Conservation (phyloP, 805 yeast genomes). For the Candida adriatica region DNA sequence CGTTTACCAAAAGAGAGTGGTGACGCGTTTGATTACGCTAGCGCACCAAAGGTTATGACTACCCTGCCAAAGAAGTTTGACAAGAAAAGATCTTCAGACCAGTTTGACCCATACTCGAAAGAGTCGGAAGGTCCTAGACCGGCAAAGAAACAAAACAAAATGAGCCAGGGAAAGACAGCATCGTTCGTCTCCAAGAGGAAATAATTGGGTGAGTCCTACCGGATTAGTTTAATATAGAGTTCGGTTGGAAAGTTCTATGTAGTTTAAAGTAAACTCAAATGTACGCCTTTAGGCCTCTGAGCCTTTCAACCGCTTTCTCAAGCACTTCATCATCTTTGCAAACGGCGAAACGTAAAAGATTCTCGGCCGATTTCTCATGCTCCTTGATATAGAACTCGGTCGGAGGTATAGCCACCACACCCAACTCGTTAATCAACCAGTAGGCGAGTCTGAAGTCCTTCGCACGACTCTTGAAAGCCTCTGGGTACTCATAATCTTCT, state of each 20-base stretch:
- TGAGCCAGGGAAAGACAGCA: conserved; percentile 17
- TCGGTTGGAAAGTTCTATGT: no score
- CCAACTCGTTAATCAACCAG: conserved; percentile 89
- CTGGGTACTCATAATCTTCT: conserved; percentile 61
- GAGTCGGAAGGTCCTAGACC: conserved; percentile 45
- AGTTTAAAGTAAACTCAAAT: no score
- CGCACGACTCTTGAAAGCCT: conserved; percentile 58
- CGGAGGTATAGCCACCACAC: conserved; percentile 96
- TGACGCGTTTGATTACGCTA: conserved; percentile 37
- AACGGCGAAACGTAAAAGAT: conserved; percentile 87
- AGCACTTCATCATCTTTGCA: conserved; percentile 85
- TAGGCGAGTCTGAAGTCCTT: conserved; percentile 84
- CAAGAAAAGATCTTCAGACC: conserved; percentile 29
- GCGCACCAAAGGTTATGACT: conserved; percentile 35
- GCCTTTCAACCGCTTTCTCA: conserved; percentile 73
- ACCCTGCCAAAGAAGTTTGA: conserved; percentile 15
- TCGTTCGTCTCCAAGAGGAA: conserved; percentile 18
- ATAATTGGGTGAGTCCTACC: background rate
- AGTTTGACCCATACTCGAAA: conserved; percentile 55
- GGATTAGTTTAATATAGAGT: background rate
- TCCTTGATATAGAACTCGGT: conserved; percentile 81
- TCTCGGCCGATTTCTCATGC: conserved; percentile 71
- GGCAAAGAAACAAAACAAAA: conserved; percentile 33
- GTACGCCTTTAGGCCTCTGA: conserved; percentile 63
- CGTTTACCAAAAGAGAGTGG: conserved; percentile 6